These are phyloP conservation scores for Rhododendron griersonianum DNA, from an alignment of 148 eudicot species.

Conservation along the genomic window DNA sequence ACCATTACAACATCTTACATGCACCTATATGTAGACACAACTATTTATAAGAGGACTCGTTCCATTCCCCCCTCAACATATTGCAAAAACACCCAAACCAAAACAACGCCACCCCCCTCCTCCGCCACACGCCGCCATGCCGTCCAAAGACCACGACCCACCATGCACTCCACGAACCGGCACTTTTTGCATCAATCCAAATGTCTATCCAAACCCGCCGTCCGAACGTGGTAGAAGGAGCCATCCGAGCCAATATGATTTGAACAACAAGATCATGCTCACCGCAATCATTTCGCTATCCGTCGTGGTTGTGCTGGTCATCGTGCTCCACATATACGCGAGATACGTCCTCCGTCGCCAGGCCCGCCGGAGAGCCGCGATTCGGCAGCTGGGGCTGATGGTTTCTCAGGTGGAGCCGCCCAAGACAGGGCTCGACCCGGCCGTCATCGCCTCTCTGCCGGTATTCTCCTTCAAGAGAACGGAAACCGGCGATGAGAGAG, in stretches of 20 bases:
- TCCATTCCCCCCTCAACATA: neutral
- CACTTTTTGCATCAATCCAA: too few species aligned
- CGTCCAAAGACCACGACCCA: neutral
- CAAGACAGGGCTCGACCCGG: conserved; percentile 46
- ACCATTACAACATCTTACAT: neutral
- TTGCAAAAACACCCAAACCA: neutral
- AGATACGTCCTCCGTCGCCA: conserved; percentile 29
- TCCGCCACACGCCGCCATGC: neutral
- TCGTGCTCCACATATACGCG: conserved; percentile 29
- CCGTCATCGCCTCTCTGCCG: conserved; percentile 38
- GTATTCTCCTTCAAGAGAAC: conserved; percentile 24
- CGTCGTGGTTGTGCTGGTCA: conserved; percentile 24
- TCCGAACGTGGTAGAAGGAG: neutral
- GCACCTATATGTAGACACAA: neutral
- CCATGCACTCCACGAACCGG: neutral
- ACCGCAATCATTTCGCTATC: conserved; percentile 34
- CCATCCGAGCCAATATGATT: conserved; percentile 15
- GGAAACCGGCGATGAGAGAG: neutral
- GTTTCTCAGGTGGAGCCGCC: conserved; percentile 17
- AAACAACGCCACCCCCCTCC: neutral
- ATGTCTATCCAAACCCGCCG: rapidly evolving
- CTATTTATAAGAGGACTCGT: neutral
- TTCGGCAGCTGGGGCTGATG: conserved; percentile 1
- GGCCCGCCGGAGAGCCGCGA: conserved; percentile 21
- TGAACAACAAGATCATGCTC: conserved; percentile 33